Evolutionary conservation across 371 early-diverging fungal species (phyloP), one percentile per base, ranked within the genome.

Genomic region (Basidiobolus meristosporus): DNA sequence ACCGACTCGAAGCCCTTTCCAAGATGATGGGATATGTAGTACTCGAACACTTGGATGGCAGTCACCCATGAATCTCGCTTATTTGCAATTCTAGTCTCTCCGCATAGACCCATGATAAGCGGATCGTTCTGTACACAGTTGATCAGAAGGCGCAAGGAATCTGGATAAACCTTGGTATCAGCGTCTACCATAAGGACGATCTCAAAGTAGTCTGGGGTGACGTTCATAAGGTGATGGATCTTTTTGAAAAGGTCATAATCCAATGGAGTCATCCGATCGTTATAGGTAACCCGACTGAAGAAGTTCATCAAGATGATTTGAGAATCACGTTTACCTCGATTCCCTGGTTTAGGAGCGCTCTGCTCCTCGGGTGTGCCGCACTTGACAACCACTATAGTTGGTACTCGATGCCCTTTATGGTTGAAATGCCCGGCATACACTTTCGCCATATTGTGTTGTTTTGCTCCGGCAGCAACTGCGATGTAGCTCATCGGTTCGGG

Each of bases 11-110:
- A 92, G 0, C 82, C 80, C 57, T 92, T 92, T 32, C 73, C 75
- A 20, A 90, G 61, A 53, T 95, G 90, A 58, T 95, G 96, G 14
- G 82, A 81, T 32, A 90, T 89, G 50, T 84, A 95, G 63, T 92
- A 95, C 58, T 95, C 96, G 54, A 84, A 95, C 2, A 95, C 95
- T 47, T 95, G 96, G 40, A 91, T 91, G 19, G 70, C 76, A 0
- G 88, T 82, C 3, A 88, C 90, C 90, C 82, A 85, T 0, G 77
- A 74, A 38, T 68, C 70, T 7, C 70, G 61, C 47, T 84, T 82
- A 66, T 87, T 87, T 23, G 80, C 87, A 36, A 86, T 81, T 56
- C 73, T 78, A 30, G 84, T 86, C 49, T 86, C 84, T 26, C 87
- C 84, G 44, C 84, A 86, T 15, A 84, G 58, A 10, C 87, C 87